phyloP scores from a whole-genome alignment of 176 grass and related monocot genomes.

The Zea mays region Zm-B73-REFERENCE-NAM-5.0 NC_050098.1:20006501-20007000 shows the following conservation, averaged over 20 bases:
- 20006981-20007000: conserved; percentile 59
- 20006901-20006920: conserved; percentile 26
- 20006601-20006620: conserved; percentile 3
- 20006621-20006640: conserved; percentile 25
- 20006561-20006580: conserved; percentile 37
- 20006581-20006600: not conserved
- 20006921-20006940: conserved; percentile 49
- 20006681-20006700: not conserved
- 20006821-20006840: conserved; percentile 41
- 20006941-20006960: not conserved
- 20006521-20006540: conserved; percentile 22
- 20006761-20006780: conserved; percentile 45
- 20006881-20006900: conserved; percentile 24
- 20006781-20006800: conserved; percentile 34
- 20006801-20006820: conserved; percentile 40
- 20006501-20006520: conserved; percentile 38
- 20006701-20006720: conserved; percentile 62
- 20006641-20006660: conserved; percentile 5
- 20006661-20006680: conserved; percentile 17
- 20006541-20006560: not conserved
- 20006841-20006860: conserved; percentile 45
- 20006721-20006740: conserved; percentile 37
- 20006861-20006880: conserved; percentile 38
- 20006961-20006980: not conserved
- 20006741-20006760: conserved; percentile 47